Base-by-base conservation (phyloP, 352 stramenopile species). In the Phytophthora tubulina region DNA sequence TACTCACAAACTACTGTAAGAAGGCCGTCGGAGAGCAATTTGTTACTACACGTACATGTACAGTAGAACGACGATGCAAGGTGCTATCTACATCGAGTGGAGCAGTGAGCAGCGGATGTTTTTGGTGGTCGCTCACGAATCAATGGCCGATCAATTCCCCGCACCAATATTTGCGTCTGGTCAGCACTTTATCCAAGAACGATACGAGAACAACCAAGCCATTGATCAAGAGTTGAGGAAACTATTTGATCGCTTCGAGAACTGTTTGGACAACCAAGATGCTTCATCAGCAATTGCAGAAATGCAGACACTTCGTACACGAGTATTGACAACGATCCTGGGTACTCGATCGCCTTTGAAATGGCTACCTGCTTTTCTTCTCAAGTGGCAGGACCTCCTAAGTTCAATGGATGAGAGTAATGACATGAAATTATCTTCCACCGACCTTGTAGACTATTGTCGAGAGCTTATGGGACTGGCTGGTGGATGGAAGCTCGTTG, bases 401-500 rank as follows among this genome's bases (percentile, higher is more conserved):
- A 39, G 6, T 11, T 42, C 39, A 15, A 51, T 62, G 27, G 50
- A 44, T 15, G 39, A 33, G 45, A n/a, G 32, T 30, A 32, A 46
- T 27, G 13, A 14, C 36, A 31, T 17, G 32, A 11, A 30, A 21
- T 48, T 60, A 35, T 4, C 36, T 38, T 46, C 53, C 6, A 54
- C 9, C 6, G 48, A 57, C 17, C 31, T 44, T 39, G 46, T 56
- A 60, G 33, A 70, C 3, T 70, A 70, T 55, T 72, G 63, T 15
- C 62, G 54, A 21, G 68, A 75, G 32, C 54, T 72, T 13, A 32
- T 53, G 14, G 55, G 36, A n/a, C n/a, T 75, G 36, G 54, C 62
- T 17, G 33, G 42, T 30, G 63, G 62, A 1, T 75, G 68, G 68
- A 75, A 72, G 30, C n/a, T 75, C 5, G 42, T 72, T 15, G 68